These are phyloP conservation scores for Arthrocladium fulminans DNA, from an alignment of 2,329 filamentous ascomycete genomes.

Conservation along the genomic window DNA sequence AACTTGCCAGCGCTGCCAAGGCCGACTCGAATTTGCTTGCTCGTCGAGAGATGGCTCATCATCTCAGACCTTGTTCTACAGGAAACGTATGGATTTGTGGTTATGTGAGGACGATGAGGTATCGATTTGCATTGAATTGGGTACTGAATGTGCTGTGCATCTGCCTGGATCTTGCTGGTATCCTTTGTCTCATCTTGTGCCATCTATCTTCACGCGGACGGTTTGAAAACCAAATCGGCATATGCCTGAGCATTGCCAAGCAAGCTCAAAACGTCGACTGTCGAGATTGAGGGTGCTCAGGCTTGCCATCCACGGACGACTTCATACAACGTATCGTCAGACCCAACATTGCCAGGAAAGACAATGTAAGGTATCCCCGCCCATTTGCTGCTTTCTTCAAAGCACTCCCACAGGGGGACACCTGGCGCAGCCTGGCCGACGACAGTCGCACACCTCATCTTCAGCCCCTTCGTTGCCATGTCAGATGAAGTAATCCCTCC, in stretches of 20 bases:
- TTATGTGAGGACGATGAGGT: too few species aligned
- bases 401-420: constrained; percentile 51
- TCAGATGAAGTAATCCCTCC: constrained; percentile 54
- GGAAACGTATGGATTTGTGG: constrained; percentile 6
- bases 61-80: constrained; percentile 36
- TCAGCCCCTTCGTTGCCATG: constrained; percentile 48
- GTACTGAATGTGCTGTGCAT: too few species aligned
- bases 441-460: constrained; percentile 46
- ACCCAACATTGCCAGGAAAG: constrained; percentile 51
- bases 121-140: too few species aligned
- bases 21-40: constrained; percentile 36
- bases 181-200: background rate
- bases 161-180: background rate
- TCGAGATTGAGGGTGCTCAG: background rate
- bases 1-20: constrained; percentile 42
- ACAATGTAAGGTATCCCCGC: constrained; percentile 40
- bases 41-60: constrained; percentile 31
- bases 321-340: constrained; percentile 39
- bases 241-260: background rate
- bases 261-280: background rate
- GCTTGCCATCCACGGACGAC: constrained; percentile 35
- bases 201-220: background rate
- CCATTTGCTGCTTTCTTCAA: constrained; percentile 45
- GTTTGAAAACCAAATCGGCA: background rate
- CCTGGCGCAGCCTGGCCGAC: constrained; percentile 50